These are phyloP conservation scores for Solanum appendiculatum DNA, from an alignment of 257 asterid genomes.

Conservation along the genomic window DNA sequence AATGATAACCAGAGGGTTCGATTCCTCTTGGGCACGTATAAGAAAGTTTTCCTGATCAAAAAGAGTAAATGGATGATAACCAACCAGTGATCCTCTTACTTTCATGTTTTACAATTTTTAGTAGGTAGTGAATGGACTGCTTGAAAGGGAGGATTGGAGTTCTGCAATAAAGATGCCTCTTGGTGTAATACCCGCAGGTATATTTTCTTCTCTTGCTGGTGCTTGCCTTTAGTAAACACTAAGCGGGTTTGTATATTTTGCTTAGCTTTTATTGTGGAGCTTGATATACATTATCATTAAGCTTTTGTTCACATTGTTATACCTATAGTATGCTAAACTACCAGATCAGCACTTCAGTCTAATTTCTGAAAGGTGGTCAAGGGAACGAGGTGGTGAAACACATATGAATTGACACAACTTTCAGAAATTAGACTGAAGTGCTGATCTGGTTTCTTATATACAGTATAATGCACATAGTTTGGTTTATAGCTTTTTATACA, in stretches of 20 bases:
- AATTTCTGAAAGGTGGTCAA: neutral
- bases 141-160: constrained; percentile 78
- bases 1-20: neutral
- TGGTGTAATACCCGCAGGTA: constrained; percentile 95
- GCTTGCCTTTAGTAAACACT: neutral
- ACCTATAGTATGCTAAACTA: neutral
- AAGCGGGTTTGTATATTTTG: neutral
- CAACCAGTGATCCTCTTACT: constrained; percentile 11
- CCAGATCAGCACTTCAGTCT: neutral
- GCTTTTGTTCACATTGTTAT: neutral
- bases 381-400: neutral
- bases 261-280: neutral
- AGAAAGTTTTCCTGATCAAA: neutral
- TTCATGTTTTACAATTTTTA: constrained; percentile 26
- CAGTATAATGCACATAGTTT: neutral
- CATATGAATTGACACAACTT: neutral
- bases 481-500: neutral
- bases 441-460: neutral
- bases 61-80: neutral
- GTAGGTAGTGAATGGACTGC: constrained; percentile 96
- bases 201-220: neutral
- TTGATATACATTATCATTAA: neutral
- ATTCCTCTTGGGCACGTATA: neutral
- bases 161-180: constrained; percentile 71
- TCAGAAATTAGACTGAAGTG: neutral